Evolutionary conservation across 176 grass and related monocot genomes (phyloP), one percentile per base, ranked within the genome.

Genomic region (Cymbopogon citratus): DNA sequence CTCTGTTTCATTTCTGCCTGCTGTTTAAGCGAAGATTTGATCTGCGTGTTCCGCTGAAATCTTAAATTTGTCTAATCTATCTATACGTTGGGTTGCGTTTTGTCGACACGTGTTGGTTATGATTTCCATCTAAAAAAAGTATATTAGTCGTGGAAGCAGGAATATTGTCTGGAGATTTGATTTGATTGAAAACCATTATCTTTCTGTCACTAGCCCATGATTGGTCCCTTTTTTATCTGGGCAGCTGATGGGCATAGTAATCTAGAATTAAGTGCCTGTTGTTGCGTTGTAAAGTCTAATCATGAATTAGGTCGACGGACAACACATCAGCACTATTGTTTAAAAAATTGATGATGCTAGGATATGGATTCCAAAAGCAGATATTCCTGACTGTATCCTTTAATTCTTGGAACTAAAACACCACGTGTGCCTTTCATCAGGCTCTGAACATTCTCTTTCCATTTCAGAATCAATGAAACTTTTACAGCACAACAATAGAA

Each of bases 191-290:
- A 68, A 59, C 19, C 48, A 68, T 27, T 5, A 70, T 79, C 27
- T 54, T 44, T 45, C 21, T 44, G 14, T 48, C 38, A 62, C 28
- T 7, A 24, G 39, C 24, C 61, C 57, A 54, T 74, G 26, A 59
- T 79, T 84, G 81, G 19, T 28, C 34, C 28, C 35, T 69, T 76
- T 87, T 87, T 41, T n/a, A 43, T 35, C 7, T 13, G 70, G 69
- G 31, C 35, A 75, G 3, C 31, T 67, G 24, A 73, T 73, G 66
- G 74, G 14, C 35, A 25, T 59, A 51, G 44, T 43, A 66, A 8
- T 67, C 26, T 36, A 5, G 64, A 79, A 7, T 59, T 35, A 56
- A 66, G 4, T 78, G 25, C 24, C 24, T 60, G 48, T 45, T 73
- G 23, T 56, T 87, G 34, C 29, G 13, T 3, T 65, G 67, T 66